These are phyloP conservation scores for Brassica incana DNA, from an alignment of 345 rosid genomes.

Conservation along the genomic window DNA sequence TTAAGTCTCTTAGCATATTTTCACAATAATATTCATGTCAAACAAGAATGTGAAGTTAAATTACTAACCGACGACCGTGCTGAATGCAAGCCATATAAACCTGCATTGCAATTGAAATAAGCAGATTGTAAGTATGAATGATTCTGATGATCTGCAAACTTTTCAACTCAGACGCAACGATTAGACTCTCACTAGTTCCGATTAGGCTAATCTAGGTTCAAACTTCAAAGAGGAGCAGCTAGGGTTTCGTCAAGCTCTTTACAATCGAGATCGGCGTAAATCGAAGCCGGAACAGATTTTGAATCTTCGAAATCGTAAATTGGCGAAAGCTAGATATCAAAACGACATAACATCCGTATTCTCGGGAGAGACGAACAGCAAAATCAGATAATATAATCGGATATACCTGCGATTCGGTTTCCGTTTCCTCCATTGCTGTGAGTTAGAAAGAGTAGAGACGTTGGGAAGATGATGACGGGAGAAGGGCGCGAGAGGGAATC, in stretches of 20 bases:
- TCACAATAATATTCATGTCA: background rate
- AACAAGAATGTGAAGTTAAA: constrained; percentile 13
- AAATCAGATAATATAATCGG: constrained; percentile 15
- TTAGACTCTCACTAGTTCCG: constrained; percentile 12
- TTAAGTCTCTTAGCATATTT: background rate
- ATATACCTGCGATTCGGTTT: constrained; percentile 60
- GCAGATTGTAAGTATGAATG: background rate
- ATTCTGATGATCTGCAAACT: background rate
- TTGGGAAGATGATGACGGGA: constrained; percentile 19
- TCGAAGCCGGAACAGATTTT: background rate
- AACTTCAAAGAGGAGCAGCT: background rate
- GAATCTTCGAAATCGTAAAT: background rate
- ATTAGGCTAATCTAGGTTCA: constrained; percentile 8
- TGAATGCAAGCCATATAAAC: constrained; percentile 92
- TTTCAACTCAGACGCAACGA: constrained; percentile 6
- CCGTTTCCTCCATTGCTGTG: constrained; percentile 56
- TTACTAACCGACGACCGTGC: constrained; percentile 74
- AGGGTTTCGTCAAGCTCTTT: constrained; percentile 6
- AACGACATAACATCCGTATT: constrained; percentile 16
- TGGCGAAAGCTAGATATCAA: constrained; percentile 10
- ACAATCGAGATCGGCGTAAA: constrained; percentile 1
- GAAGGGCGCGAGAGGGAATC: background rate
- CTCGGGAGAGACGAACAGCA: constrained; percentile 38
- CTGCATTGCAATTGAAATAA: constrained; percentile 47
- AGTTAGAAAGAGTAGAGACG: background rate